Conservation (phyloP, 495 filamentous ascomycete species). For the Podospora tetraspora region DNA sequence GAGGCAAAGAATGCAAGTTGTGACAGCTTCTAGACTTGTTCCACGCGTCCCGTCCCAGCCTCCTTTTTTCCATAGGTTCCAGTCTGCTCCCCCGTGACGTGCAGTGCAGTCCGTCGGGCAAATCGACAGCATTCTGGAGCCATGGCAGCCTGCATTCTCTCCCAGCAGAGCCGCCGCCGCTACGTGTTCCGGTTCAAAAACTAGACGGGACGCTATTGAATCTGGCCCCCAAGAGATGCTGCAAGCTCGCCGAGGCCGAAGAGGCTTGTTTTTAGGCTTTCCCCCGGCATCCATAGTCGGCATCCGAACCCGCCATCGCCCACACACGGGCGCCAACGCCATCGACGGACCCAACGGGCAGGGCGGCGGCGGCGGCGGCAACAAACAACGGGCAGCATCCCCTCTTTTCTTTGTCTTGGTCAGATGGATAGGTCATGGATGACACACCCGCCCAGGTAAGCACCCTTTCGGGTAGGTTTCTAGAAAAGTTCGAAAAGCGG, state of each 20-base stretch:
- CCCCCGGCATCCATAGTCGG: neutral
- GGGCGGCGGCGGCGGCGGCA: neutral
- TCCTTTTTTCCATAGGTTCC: neutral
- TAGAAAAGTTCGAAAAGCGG: slow-evolving; percentile 8
- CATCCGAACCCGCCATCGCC: neutral
- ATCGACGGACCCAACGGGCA: neutral
- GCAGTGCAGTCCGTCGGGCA: neutral
- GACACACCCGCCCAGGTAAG: neutral
- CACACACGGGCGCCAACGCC: neutral
- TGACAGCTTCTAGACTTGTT: neutral
- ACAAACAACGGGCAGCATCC: neutral
- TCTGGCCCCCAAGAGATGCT: neutral
- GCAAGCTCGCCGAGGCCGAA: neutral
- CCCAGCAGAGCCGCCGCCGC: no score
- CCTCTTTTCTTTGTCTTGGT: no score
- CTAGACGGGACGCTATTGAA: neutral
- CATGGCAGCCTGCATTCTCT: no score
- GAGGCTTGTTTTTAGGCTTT: neutral
- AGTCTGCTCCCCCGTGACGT: neutral
- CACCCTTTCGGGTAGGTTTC: slow-evolving; percentile 11
- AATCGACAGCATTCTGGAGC: neutral
- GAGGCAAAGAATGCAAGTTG: neutral
- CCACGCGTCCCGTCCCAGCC: neutral
- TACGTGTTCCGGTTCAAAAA: neutral
- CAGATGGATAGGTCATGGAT: neutral